Evolutionary conservation across 208 protist genomes (phyloP).

Genomic region (Acanthamoeba rhysodes): DNA sequence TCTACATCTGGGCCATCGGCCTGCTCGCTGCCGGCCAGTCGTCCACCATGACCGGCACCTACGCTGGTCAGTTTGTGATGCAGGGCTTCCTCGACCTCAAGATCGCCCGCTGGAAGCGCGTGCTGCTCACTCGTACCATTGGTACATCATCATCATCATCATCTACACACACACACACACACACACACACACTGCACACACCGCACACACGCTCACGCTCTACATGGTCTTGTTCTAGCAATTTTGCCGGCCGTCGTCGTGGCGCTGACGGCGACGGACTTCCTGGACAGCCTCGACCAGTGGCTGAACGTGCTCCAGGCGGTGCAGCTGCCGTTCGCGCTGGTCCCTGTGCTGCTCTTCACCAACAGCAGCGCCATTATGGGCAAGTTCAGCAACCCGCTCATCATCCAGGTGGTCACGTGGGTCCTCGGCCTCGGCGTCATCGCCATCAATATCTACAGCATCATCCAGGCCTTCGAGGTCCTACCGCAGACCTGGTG

Average conservation of each 20-base stretch:
- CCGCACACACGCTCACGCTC: neutral
- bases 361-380: conserved; percentile 67
- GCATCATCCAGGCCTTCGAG: conserved; percentile 28
- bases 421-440: conserved; percentile 65
- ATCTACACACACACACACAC: too few relatives aligned
- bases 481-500: conserved; percentile 38
- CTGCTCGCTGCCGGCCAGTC: conserved; percentile 67
- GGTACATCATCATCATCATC: neutral
- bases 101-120: conserved; percentile 87
- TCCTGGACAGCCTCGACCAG: conserved; percentile 82
- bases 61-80: conserved; percentile 92
- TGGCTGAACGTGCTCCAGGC: conserved; percentile 87
- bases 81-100: conserved; percentile 88
- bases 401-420: neutral
- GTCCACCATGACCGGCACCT: conserved; percentile 91
- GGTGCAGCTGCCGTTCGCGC: conserved; percentile 89
- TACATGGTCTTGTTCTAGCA: conserved; percentile 74
- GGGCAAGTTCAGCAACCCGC: conserved; percentile 72
- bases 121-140: conserved; percentile 80
- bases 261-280: conserved; percentile 70
- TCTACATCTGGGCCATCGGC: conserved; percentile 90
- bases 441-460: conserved; percentile 59
- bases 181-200: neutral
- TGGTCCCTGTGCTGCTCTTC: conserved; percentile 86
- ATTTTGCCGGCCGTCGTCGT: conserved; percentile 89